A percentile compares a stretch with the other conserved stretches of the same genome.
phyloP scores from a whole-genome alignment of 257 asterid genomes.

The Knoxia roxburghii region DNA sequence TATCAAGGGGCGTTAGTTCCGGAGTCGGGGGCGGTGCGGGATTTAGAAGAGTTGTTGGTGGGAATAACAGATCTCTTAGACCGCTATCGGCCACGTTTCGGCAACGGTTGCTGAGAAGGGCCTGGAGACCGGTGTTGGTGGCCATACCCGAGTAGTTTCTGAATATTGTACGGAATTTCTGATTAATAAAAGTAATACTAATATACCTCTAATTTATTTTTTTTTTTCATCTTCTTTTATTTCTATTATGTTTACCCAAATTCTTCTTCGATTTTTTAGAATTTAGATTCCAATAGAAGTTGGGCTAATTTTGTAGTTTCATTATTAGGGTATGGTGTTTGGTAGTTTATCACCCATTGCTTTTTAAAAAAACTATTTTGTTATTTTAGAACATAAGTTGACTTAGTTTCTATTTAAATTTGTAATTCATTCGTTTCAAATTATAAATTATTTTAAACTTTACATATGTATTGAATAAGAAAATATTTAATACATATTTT shows the following conservation, averaged over 20 bases:
- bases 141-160: constrained; percentile 58
- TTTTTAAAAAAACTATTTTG: not conserved
- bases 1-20: constrained; percentile 17
- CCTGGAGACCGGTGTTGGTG: constrained; percentile 88
- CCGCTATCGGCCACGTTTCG: constrained; percentile 77
- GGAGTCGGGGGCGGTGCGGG: constrained; percentile 17
- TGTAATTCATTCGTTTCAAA: no score
- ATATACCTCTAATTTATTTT: not conserved
- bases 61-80: constrained; percentile 45
- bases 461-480: no score
- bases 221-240: not conserved
- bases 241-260: not conserved
- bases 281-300: not conserved
- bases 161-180: constrained; percentile 10
- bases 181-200: constrained; percentile 14
- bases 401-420: not conserved
- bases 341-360: not conserved
- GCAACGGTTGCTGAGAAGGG: constrained; percentile 77
- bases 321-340: not conserved
- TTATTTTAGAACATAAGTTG: not conserved
- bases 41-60: constrained; percentile 29
- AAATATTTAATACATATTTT: no score
- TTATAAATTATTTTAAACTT: no score
- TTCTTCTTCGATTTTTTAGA: not conserved
- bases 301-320: not conserved